Evolutionary conservation across 2,329 filamentous ascomycete genomes (phyloP).

Genomic region (Sporothrix inflata): DNA sequence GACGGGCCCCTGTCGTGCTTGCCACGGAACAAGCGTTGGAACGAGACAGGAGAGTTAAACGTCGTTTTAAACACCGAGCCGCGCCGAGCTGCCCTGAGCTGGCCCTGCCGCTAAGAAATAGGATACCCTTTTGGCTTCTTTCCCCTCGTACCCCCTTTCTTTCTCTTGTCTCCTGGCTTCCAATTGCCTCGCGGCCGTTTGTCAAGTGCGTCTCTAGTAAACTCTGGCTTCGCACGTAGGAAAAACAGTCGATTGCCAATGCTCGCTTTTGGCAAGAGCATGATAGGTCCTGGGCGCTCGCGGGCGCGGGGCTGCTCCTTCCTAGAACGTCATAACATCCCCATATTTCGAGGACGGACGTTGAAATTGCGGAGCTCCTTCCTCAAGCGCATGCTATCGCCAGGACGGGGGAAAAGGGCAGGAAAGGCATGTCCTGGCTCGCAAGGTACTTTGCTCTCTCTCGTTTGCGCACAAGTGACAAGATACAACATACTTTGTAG

Average conservation of each 20-base stretch:
- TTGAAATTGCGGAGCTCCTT: conserved; percentile 5
- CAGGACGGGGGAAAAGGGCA: neutral
- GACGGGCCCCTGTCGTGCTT: neutral
- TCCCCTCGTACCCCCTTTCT: neutral
- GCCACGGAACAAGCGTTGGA: neutral
- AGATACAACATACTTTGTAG: neutral
- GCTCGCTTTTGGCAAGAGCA: conserved; percentile 1
- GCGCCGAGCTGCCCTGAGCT: conserved; percentile 17
- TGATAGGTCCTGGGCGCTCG: neutral
- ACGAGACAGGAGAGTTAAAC: neutral
- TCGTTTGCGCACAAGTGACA: neutral
- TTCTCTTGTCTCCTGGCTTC: neutral
- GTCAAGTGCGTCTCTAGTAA: neutral
- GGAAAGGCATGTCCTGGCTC: neutral
- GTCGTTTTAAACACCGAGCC: conserved; percentile 23
- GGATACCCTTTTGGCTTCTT: neutral
- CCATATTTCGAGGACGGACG: neutral
- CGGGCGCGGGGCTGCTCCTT: neutral
- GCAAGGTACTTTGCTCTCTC: neutral
- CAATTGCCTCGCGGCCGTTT: conserved; percentile 21
- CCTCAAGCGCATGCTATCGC: conserved; percentile 11
- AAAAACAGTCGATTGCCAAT: conserved; percentile 1
- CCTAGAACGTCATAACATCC: conserved; percentile 3
- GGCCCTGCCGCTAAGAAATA: neutral
- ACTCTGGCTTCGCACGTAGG: neutral